phyloP scores from a whole-genome alignment of 306 rosid genomes.

The Cucumis melo region DNA sequence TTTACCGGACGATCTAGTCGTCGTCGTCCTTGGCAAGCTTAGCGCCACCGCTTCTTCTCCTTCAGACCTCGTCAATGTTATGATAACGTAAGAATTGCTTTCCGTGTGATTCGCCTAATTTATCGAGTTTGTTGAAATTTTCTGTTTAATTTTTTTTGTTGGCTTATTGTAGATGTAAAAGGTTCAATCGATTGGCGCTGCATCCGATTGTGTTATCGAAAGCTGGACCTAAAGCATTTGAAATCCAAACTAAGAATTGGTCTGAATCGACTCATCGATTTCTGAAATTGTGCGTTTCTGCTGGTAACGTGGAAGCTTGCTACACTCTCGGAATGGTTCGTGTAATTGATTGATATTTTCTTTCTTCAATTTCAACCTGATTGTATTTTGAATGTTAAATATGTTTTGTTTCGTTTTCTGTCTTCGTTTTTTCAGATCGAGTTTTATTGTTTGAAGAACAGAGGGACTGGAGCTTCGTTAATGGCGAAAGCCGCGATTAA shows the following conservation, averaged over 20 bases:
- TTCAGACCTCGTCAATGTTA: conserved; percentile 34
- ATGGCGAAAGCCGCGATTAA: conserved; percentile 74
- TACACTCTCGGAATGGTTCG: conserved; percentile 94
- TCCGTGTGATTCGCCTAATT: too few species aligned
- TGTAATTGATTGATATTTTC: not conserved
- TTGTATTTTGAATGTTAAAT: not conserved
- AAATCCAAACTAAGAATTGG: conserved; percentile 43
- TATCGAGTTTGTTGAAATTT: not conserved
- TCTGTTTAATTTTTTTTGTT: not conserved
- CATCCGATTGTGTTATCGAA: conserved; percentile 53
- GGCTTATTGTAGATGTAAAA: conserved; percentile 41
- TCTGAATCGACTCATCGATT: conserved; percentile 50
- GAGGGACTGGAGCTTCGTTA: conserved; percentile 46
- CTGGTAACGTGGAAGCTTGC: conserved; percentile 68
- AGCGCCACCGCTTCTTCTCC: conserved; percentile 59
- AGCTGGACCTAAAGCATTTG: conserved; percentile 39
- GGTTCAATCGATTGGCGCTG: conserved; percentile 37
- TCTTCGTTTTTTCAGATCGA: conserved; percentile 36
- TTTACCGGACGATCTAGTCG: conserved; percentile 60
- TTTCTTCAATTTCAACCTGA: not conserved
- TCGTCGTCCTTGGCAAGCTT: conserved; percentile 53
- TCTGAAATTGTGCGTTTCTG: conserved; percentile 40
- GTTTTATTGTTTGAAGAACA: conserved; percentile 65
- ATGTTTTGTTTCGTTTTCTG: not conserved
- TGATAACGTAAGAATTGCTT: conserved; percentile 38